Percentiles rank a stretch among this genome's conserved stretches.
Conservation (phyloP, 306 rosid species). For the Rosa multiflora region DNA sequence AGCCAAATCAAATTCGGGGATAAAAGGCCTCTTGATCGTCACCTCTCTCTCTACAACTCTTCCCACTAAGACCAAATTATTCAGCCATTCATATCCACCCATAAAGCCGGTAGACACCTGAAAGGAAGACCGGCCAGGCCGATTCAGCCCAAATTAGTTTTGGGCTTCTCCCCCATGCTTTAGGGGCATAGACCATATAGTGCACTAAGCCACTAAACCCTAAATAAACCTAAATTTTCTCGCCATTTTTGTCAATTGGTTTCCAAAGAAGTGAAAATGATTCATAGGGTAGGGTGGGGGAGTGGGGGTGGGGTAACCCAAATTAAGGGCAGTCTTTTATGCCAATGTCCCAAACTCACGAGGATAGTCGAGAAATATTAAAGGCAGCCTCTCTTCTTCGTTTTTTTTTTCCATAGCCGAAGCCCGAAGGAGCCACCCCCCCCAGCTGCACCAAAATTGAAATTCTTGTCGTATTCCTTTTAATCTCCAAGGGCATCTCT, state of each 20-base stretch:
- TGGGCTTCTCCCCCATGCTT: background rate
- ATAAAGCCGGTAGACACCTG: no score
- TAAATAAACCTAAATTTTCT: background rate
- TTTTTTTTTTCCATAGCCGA: background rate
- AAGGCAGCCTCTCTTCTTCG: background rate
- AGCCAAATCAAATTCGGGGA: background rate
- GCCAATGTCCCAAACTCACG: constrained; percentile 21
- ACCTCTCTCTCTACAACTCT: background rate
- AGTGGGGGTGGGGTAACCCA: background rate
- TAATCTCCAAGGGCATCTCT: background rate
- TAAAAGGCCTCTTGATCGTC: background rate
- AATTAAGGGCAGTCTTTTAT: constrained; percentile 10
- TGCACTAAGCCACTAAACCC: background rate
- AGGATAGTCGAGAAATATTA: constrained; percentile 11
- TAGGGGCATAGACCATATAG: background rate
- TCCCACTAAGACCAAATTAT: background rate
- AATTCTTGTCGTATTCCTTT: constrained; percentile 13
- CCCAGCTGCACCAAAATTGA: background rate
- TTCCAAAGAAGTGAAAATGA: background rate
- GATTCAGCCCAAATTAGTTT: background rate
- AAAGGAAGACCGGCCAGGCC: background rate
- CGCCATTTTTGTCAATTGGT: background rate
- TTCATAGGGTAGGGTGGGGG: background rate
- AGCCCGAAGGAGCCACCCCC: background rate
- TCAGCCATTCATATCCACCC: background rate